phyloP scores from a whole-genome alignment of 2,329 filamentous ascomycete species.

The Nemania bipapillata region DNA sequence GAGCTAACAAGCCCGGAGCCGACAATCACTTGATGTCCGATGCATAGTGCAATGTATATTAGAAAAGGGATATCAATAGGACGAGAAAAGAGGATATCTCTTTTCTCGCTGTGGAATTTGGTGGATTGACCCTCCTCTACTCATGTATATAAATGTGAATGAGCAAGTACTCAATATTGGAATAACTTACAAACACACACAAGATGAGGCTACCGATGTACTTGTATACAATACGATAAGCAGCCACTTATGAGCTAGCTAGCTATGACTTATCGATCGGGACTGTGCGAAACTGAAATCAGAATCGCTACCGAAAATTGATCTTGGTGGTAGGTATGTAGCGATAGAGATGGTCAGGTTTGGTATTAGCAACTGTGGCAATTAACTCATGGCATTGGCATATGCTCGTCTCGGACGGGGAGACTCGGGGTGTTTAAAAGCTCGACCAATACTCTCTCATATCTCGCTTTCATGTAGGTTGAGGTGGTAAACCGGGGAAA shows the following conservation, averaged over 20 bases:
- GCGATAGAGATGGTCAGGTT: constrained; percentile 1
- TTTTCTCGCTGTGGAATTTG: constrained; percentile 4
- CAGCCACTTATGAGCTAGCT: constrained; percentile 14
- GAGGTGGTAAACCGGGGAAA: constrained; percentile 7
- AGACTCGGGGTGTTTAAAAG: constrained; percentile 34
- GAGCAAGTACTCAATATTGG: background rate
- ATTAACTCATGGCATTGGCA: constrained; percentile 17
- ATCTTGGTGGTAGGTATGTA: background rate
- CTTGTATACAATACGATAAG: background rate
- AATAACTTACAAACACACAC: constrained; percentile 18
- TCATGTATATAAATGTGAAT: too few species aligned
- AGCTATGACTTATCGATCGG: constrained; percentile 6
- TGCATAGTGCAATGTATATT: background rate
- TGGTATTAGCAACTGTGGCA: constrained; percentile 7
- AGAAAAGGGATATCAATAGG: constrained; percentile 4
- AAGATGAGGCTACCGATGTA: background rate
- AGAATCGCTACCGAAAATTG: constrained; percentile 2
- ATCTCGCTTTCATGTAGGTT: constrained; percentile 9
- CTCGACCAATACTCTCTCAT: constrained; percentile 20
- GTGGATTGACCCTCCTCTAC: background rate
- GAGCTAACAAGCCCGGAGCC: constrained; percentile 23
- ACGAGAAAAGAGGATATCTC: background rate
- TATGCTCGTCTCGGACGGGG: constrained; percentile 16
- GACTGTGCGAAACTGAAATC: constrained; percentile 3
- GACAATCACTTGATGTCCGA: constrained; percentile 21